Evolutionary conservation across 805 yeast species (phyloP).

Genomic region (Yarrowia hollandica): DNA sequence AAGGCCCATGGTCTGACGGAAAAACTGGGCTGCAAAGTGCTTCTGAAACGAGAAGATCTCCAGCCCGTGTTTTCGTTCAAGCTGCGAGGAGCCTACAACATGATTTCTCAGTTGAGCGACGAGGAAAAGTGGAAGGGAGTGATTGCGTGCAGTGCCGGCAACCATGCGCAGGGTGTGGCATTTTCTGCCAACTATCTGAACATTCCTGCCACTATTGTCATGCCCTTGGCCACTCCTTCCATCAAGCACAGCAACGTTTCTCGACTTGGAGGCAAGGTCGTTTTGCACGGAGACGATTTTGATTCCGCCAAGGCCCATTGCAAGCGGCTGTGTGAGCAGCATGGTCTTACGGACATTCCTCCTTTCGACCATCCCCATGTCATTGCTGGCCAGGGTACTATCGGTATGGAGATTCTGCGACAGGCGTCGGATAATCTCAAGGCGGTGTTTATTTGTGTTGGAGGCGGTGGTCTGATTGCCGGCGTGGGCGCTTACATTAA

Average conservation of each 20-base stretch:
- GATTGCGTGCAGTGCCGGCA: constrained; percentile 97
- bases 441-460: constrained; percentile 90
- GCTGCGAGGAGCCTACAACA: constrained; percentile 95
- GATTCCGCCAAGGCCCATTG: constrained; percentile 95
- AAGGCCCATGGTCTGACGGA: constrained; percentile 73
- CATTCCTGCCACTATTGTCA: constrained; percentile 93
- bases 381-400: constrained; percentile 98
- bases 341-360: constrained; percentile 87
- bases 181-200: constrained; percentile 80
- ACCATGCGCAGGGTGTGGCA: constrained; percentile 99
- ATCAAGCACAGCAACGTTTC: constrained; percentile 91
- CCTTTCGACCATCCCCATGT: constrained; percentile 98
- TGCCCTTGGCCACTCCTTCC: constrained; percentile 97
- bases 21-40: constrained; percentile 71
- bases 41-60: constrained; percentile 86
- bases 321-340: constrained; percentile 61
- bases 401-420: constrained; percentile 87
- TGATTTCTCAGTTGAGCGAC: constrained; percentile 77
- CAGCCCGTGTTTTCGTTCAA: constrained; percentile 95
- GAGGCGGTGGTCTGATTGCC: constrained; percentile 95
- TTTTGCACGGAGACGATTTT: constrained; percentile 88
- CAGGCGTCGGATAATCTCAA: constrained; percentile 77
- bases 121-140: constrained; percentile 76
- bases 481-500: constrained; percentile 90
- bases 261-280: constrained; percentile 91